Evolutionary conservation across 495 filamentous ascomycete genomes (phyloP), one percentile per base, ranked within the genome.

Genomic region (Trichoderma virens): DNA sequence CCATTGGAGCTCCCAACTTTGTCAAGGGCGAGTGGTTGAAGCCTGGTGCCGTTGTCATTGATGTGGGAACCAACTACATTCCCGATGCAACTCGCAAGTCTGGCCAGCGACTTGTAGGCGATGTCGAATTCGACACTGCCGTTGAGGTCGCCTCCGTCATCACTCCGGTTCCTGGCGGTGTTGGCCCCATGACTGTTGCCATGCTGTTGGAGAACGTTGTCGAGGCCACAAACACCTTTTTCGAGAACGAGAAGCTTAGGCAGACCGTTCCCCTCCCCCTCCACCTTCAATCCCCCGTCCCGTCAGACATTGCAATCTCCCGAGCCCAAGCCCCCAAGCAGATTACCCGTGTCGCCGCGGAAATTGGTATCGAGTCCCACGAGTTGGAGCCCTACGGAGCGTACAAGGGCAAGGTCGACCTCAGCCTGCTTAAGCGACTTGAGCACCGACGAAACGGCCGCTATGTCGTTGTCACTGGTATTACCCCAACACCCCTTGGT

Each of bases 171-270:
- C 94, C 95, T 1, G 94, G 94, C 65, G 94, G 94, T 71, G 94
- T 98, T 64, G 94, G 94, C 3, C 94, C 94, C 41, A 98, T 98
- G 93, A 98, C 94, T 14, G 92, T 98, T 62, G 94, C 94, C 35
- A 98, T 98, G 89, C 82, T 98, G 20, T 73, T 98, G 65, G 88
- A 96, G 75, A 98, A 98, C 72, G 92, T 98, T 28, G 88, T 98
- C 41, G 85, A 90, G 67, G 83, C 92, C 25, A 87, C 93, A 32
- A 89, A 86, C 31, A 78, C 82, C 60, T 92, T 89, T 72, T 94
- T 96, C 66, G 90, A 94, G 39, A 83, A 84, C 64, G 89, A 93
- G 70, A 92, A 88, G 70, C 79, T 87, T 62, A 81, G 93, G 35
- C 83, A 84, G 56, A 89, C 93, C 64, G 81, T 82, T 18, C 91